Base-by-base conservation (phyloP, 2,329 filamentous ascomycete genomes). In the Fusarium devonianum region DNA sequence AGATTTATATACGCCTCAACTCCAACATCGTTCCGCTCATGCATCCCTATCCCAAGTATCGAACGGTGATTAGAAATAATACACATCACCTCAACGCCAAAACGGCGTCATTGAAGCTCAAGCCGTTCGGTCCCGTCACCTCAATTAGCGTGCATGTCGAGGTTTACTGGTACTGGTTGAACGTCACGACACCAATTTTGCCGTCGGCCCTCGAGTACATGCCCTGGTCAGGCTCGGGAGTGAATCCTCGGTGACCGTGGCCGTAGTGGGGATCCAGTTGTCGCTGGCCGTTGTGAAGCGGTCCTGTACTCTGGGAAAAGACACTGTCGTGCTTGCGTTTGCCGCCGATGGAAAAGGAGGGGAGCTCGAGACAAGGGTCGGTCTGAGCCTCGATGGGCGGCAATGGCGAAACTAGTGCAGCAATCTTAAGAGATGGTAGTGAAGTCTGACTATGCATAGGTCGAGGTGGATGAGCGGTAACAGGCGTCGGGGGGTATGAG, bases 301-400 rank as follows among this genome's bases (percentile, higher is more conserved):
- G 64, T 14, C 65, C 59, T 4, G 52, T 53, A 44, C 55, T 69
- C 34, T 72, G 67, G 7, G 58, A 41, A 37, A 74, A 74, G 44
- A 71, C 68, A 9, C 50, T 51, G 33, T 72, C 69, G 35, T 70
- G 71, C 50, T 74, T 74, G 22, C 71, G 69, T 64, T 74, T 74
- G 29, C 66, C 68, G 2, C 71, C 71, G 1, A 65, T 64, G 5
- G 53, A 54, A 17, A 69, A 30, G 8, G 59, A 23, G 1, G 69
- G 67, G 3, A 59, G 56, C 14, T 65, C 56, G 6, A 62, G 65
- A 6, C 54, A 37, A 9, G 69, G 65, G 17, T 69, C 68, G 0
- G 64, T 67, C 46, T 72, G 68, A 6, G 70, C 67, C 52, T 70
- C 71, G 16, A 73, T 73, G 2, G 69, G 62, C 10, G 70, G 68